These are phyloP conservation scores for Colletotrichum cereale DNA, from an alignment of 2,329 filamentous ascomycete genomes.

Conservation along the genomic window DNA sequence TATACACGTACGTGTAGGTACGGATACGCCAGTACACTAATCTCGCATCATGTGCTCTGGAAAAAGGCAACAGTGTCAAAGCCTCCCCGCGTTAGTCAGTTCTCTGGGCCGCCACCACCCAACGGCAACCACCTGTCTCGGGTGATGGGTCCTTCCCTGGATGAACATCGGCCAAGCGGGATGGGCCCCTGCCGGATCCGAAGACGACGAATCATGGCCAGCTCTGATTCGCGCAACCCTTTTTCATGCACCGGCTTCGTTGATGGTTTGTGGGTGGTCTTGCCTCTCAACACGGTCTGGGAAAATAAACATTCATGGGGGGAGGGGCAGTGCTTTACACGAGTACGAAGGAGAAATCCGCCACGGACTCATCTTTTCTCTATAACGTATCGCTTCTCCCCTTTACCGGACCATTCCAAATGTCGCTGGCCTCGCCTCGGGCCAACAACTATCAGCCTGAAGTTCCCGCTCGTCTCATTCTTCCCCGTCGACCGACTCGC, in stretches of 20 bases:
- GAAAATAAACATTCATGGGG: not conserved
- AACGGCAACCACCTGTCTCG: conserved; percentile 11
- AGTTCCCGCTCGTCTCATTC: not conserved
- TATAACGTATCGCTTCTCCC: too few relatives aligned
- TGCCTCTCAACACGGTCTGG: not conserved
- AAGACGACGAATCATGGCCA: conserved; percentile 30
- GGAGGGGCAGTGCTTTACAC: not conserved
- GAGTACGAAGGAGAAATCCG: not conserved
- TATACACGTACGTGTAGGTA: too few relatives aligned
- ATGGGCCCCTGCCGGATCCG: conserved; percentile 29
- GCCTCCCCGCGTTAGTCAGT: conserved; percentile 12
- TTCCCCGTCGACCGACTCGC: not conserved
- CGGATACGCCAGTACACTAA: too few relatives aligned
- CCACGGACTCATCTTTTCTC: not conserved
- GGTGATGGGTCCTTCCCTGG: conserved; percentile 27
- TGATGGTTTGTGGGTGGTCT: not conserved
- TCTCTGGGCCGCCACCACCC: conserved; percentile 23
- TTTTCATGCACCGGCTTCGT: not conserved
- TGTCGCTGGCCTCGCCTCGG: not conserved
- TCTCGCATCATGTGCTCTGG: too few relatives aligned
- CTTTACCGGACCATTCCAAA: not conserved
- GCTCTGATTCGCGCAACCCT: conserved; percentile 15
- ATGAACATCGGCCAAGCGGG: conserved; percentile 8
- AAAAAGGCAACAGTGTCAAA: not conserved
- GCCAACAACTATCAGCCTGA: not conserved